A percentile compares a stretch with the other conserved stretches of the same genome.
Conservation (phyloP, 2,329 filamentous ascomycete species). For the Exophiala calicioides region DNA sequence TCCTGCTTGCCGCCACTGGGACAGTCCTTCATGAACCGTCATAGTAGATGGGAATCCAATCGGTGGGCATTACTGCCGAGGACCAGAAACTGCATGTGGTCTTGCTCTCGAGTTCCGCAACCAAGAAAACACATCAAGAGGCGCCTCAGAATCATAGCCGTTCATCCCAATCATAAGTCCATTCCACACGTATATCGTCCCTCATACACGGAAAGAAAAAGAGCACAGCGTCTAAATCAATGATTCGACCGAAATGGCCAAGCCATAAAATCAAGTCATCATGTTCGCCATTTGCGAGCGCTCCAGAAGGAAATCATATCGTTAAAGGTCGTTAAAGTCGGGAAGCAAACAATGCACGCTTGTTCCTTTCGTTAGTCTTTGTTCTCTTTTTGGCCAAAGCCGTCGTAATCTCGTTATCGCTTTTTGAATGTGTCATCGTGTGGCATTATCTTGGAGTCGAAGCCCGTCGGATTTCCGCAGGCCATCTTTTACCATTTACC, state of each 20-base stretch:
- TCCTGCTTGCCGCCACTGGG: background rate
- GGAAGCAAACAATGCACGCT: conserved; percentile 27
- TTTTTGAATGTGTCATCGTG: conserved; percentile 28
- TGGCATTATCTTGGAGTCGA: conserved; percentile 18
- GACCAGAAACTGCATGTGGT: conserved; percentile 11
- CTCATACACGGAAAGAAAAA: conserved; percentile 26
- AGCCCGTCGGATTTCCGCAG: conserved; percentile 15
- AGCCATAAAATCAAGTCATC: conserved; percentile 17
- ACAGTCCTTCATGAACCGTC: conserved; percentile 1
- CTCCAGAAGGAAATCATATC: conserved; percentile 31
- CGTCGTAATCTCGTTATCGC: conserved; percentile 32
- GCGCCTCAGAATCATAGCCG: conserved; percentile 17
- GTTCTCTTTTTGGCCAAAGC: conserved; percentile 27
- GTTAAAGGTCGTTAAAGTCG: conserved; percentile 29
- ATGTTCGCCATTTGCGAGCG: conserved; percentile 24
- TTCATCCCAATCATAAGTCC: conserved; percentile 28
- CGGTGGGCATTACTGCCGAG: conserved; percentile 9
- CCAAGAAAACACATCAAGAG: conserved; percentile 20
- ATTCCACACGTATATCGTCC: conserved; percentile 30
- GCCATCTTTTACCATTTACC: conserved; percentile 20
- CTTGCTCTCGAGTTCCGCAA: conserved; percentile 24
- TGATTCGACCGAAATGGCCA: conserved; percentile 13
- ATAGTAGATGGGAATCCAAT: conserved; percentile 6
- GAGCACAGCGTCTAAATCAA: conserved; percentile 24
- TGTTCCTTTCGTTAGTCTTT: conserved; percentile 30